A percentile compares a stretch with the other conserved stretches of the same genome.
Conservation (phyloP, 495 filamentous ascomycete genomes). For the Articulospora tetracladia region DNA sequence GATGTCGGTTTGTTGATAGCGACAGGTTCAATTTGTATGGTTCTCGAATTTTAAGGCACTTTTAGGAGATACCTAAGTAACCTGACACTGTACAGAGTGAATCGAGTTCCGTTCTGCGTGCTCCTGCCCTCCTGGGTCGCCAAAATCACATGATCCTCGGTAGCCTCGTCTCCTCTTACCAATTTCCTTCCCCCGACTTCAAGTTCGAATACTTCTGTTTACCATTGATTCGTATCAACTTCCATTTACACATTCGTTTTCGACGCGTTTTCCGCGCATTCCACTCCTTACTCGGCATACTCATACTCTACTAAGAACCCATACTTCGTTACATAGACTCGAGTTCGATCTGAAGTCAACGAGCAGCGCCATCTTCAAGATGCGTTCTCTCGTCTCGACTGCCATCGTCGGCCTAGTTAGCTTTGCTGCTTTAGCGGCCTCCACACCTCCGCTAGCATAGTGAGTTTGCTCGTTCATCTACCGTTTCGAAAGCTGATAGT, state of each 20-base stretch:
- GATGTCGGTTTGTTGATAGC: no score
- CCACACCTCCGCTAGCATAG: constrained; percentile 8
- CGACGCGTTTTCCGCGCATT: not conserved
- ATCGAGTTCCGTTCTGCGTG: no score
- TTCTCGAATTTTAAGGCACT: no score
- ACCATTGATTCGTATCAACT: not conserved
- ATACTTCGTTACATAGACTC: not conserved
- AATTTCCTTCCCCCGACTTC: not conserved
- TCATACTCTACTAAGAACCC: no score
- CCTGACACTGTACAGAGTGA: no score
- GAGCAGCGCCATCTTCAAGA: constrained; percentile 9
- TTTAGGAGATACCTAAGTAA: no score
- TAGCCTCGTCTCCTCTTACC: not conserved
- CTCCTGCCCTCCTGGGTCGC: no score
- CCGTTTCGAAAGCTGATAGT: not conserved
- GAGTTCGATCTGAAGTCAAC: not conserved
- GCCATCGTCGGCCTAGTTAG: constrained; percentile 6
- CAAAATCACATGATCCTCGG: not conserved
- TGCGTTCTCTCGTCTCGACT: constrained; percentile 9
- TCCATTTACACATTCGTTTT: not conserved
- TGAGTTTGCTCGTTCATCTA: not conserved
- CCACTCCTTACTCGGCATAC: not conserved
- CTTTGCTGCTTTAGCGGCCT: constrained; percentile 12
- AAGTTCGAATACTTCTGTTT: not conserved
- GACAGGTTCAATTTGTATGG: no score